phyloP scores from a whole-genome alignment of 495 filamentous ascomycete genomes.

The Hapsidospora chrysogenum region DNA sequence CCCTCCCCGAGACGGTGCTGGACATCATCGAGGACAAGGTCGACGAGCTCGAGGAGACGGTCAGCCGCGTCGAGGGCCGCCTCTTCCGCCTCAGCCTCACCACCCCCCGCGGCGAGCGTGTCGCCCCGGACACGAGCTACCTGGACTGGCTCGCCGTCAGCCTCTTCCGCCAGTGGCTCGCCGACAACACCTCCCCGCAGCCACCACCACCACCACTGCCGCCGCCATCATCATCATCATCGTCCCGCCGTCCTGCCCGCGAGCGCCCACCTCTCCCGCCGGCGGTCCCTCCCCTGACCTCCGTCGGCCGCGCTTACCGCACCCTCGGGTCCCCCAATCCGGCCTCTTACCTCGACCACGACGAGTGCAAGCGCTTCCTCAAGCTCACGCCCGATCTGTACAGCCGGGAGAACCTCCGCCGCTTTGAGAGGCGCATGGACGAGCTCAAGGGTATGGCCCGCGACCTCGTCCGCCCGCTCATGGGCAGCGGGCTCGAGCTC shows the following conservation, averaged over 20 bases:
- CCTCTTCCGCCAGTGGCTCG: slow-evolving; percentile 80
- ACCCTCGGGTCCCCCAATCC: slow-evolving; percentile 43
- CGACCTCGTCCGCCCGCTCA: slow-evolving; percentile 70
- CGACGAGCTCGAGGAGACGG: slow-evolving; percentile 60
- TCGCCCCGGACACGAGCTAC: slow-evolving; percentile 60
- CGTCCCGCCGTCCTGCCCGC: slow-evolving; percentile 4
- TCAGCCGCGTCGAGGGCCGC: slow-evolving; percentile 50
- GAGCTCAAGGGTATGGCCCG: slow-evolving; percentile 70
- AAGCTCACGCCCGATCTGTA: slow-evolving; percentile 58
- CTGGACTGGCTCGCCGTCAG: slow-evolving; percentile 76
- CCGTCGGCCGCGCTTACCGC: slow-evolving; percentile 53
- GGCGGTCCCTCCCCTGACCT: slow-evolving; percentile 22
- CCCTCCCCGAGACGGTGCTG: slow-evolving; percentile 52
- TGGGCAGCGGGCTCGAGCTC: slow-evolving; percentile 67
- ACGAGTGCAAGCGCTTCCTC: slow-evolving; percentile 77
- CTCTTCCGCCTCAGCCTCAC: slow-evolving; percentile 68
- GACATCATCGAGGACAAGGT: slow-evolving; percentile 87
- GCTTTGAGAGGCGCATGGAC: slow-evolving; percentile 73
- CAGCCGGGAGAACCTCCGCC: slow-evolving; percentile 53
- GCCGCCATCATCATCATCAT: slow-evolving; percentile 2
- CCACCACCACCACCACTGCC: slow-evolving; percentile 18
- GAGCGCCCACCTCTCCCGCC: neutral
- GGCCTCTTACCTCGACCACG: slow-evolving; percentile 55
- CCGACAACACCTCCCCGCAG: slow-evolving; percentile 66
- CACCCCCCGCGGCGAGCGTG: slow-evolving; percentile 62